phyloP scores from a whole-genome alignment of 2,329 filamentous ascomycete species.

The Pseudogymnoascus verrucosus region DNA sequence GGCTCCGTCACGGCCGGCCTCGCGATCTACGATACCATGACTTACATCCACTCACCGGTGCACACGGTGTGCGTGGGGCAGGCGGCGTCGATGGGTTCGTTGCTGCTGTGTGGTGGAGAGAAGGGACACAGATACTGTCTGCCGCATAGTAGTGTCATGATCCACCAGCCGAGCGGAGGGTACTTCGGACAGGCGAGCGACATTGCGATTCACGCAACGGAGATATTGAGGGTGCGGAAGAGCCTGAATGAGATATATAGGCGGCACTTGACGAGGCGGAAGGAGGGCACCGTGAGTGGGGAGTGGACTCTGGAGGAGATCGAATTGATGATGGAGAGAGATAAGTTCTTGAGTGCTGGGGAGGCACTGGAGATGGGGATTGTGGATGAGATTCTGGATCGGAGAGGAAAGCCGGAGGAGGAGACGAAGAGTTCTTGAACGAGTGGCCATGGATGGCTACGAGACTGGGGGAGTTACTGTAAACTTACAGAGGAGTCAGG shows the following conservation, averaged over 20 bases:
- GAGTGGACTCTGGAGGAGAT: slow-evolving; percentile 76
- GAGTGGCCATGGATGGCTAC: background rate
- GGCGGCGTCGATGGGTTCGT: slow-evolving; percentile 88
- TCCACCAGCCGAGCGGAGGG: slow-evolving; percentile 85
- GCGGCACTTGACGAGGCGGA: slow-evolving; percentile 65
- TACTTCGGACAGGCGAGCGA: slow-evolving; percentile 62
- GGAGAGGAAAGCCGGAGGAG: slow-evolving; percentile 43
- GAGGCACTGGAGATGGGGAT: slow-evolving; percentile 88
- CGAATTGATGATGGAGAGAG: slow-evolving; percentile 91
- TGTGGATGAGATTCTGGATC: slow-evolving; percentile 78
- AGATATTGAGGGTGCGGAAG: slow-evolving; percentile 79
- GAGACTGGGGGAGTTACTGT: background rate
- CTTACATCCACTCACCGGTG: slow-evolving; percentile 87
- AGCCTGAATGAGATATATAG: slow-evolving; percentile 89
- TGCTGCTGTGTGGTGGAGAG: slow-evolving; percentile 79
- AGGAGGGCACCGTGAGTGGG: slow-evolving; percentile 48
- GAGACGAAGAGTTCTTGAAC: slow-evolving; percentile 16
- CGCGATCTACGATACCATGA: slow-evolving; percentile 98
- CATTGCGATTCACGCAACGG: slow-evolving; percentile 94
- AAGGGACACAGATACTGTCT: slow-evolving; percentile 79
- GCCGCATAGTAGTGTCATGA: slow-evolving; percentile 93
- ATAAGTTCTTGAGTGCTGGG: slow-evolving; percentile 84
- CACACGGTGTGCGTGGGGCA: slow-evolving; percentile 93
- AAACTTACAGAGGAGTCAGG: background rate
- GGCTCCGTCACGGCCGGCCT: slow-evolving; percentile 81